These are phyloP conservation scores for Yamadazyma sp. DNA, from an alignment of 1,139 yeast species.

Conservation along the genomic window DNA sequence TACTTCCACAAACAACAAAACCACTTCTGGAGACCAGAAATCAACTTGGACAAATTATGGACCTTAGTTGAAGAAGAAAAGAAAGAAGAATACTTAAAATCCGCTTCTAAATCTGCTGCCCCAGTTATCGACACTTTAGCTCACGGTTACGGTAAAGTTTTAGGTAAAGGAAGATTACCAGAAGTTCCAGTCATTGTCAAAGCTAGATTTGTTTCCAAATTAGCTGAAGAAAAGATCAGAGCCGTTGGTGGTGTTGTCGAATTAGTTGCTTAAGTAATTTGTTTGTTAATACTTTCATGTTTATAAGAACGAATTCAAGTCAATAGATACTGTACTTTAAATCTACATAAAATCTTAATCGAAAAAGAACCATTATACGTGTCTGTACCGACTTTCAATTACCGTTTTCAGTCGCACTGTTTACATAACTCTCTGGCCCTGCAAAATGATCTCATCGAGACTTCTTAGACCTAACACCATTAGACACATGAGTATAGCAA, in stretches of 20 bases:
- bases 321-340: slow-evolving; percentile 10
- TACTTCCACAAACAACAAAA: slow-evolving; percentile 96
- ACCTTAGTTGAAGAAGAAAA: slow-evolving; percentile 91
- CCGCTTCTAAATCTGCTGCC: slow-evolving; percentile 86
- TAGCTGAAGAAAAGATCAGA: slow-evolving; percentile 99
- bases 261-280: slow-evolving; percentile 79
- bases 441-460: background rate
- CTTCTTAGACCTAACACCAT: no score
- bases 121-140: slow-evolving; percentile 99
- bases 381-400: background rate
- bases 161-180: slow-evolving; percentile 99
- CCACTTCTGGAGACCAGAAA: slow-evolving; percentile 98
- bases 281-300: slow-evolving; percentile 12
- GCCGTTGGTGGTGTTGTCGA: slow-evolving; percentile 99
- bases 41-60: slow-evolving; percentile 99
- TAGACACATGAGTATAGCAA: slow-evolving; percentile 4
- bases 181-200: slow-evolving; percentile 97
- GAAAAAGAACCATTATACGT: background rate
- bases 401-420: slow-evolving; percentile 14
- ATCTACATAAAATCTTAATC: background rate
- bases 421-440: slow-evolving; percentile 7
- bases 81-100: slow-evolving; percentile 91
- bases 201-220: slow-evolving; percentile 98
- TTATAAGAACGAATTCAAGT: slow-evolving; percentile 14
- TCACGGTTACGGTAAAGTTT: slow-evolving; percentile 99